Evolutionary conservation across 768 basidiomycete genomes (phyloP), one percentile per base, ranked within the genome.

Genomic region (Suillus fuscotomentosus): DNA sequence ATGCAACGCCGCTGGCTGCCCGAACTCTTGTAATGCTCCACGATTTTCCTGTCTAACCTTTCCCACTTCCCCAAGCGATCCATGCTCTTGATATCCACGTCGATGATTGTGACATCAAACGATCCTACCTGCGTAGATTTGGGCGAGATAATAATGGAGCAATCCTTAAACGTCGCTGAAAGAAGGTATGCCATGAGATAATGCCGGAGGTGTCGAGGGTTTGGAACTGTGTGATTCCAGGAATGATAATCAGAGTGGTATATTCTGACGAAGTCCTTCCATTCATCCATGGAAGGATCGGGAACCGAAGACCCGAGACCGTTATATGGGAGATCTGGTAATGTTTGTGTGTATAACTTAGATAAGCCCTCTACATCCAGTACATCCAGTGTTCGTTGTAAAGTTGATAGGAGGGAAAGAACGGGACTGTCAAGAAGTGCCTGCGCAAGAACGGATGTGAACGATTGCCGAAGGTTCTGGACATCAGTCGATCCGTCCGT

Each of bases 161-260:
- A 99, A 75, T 99, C 97, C 75, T 99, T 99, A 83, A 99, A 95
- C 7, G 92, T 92, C 31, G 94, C 94, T 5, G 94, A 94, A 60
- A 98, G 88, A 24, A 95, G 79, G 74, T 93, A 93, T 9, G 92
- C 89, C 55, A 92, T 77, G 48, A 88, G 72, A 67, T 90, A 85
- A 68, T 90, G 84, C 47, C 85, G 83, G 57, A 92, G 75, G 65
- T 86, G 72, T 27, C 78, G 73, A 27, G 79, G 73, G 43, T 70
- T 70, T 34, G 81, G 82, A 24, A 75, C 71, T 34, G 70, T 68
- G 65, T 84, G 78, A 70, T 81, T 75, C 61, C 77, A 65, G 9
- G 72, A 65, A 45, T 66, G 68, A 69, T 72, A 69, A n/a, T 70
- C 74, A 51, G 77, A 68, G 20, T 82, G 73, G 71, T 89, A 92